Evolutionary conservation across 352 stramenopile genomes (phyloP), one percentile per base, ranked within the genome.

Genomic region (Plasmopara muralis): DNA sequence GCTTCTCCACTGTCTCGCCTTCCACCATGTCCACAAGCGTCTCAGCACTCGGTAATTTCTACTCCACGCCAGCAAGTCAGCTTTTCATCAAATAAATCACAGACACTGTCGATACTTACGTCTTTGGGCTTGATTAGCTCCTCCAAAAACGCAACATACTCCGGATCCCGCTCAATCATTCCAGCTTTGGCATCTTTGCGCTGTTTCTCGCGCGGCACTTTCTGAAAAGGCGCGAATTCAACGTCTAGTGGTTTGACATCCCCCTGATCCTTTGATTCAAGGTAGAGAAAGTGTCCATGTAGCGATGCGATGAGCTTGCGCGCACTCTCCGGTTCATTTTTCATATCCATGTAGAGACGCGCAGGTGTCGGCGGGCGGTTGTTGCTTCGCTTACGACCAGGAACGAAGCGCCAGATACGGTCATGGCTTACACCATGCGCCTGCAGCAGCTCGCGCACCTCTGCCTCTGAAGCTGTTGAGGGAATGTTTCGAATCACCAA

Each of bases 41-140:
- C 49, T 89, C 79, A 8, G 74, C 79, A 56, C 76, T 87, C 40
- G 79, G 79, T 9, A 85, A 62, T 80, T 85, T 89, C 79, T 89
- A 50, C 20, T 25, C 29, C 42, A 42, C n/a, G 15, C 30, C 66
- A 38, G 35, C n/a, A 34, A 43, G 25, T 58, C 16, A 58, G 13
- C n/a, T 31, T 16, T 46, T 18, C 13, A 10, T 7, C 10, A 25
- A 51, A 13, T 18, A 50, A 41, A 20, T 6, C 7, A 47, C 20
- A 46, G 20, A 38, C 16, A 20, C 14, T 25, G 31, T 40, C 35
- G n/a, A 50, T 5, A 52, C 62, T 54, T 42, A 89, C 78, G 62
- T 91, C 77, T 46, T 83, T 75, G 0, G 77, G 74, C 57, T 80
- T 83, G 31, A 53, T 30, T 29, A 93, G 61, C 33, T 79, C 76